Evolutionary conservation across 495 filamentous ascomycete genomes (phyloP), one percentile per base, ranked within the genome.

Genomic region (Aspergillus hancockii): DNA sequence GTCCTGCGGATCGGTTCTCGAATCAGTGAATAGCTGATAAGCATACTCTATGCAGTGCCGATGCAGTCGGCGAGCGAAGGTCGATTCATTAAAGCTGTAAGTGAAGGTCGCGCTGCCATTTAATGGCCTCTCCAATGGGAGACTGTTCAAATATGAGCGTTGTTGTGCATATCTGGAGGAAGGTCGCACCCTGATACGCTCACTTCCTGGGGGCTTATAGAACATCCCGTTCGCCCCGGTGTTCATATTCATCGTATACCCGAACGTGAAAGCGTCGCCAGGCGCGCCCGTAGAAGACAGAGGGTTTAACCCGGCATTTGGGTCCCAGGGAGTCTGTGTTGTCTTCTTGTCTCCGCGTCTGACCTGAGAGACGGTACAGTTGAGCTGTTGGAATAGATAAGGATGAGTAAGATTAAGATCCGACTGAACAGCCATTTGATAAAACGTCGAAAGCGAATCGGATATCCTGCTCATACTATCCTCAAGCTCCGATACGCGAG

Each of bases 401-500:
- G 71, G 72, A 56, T 63, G 65, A 9, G 63, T 59, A 46, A 58
- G 70, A 68, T 69, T 70, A 62, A 68, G 77, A 61, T 63, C 84
- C 54, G 63, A 86, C 43, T 59, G 76, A 73, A 73, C 73, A 65
- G 75, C 75, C 58, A 55, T 83, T 49, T 90, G 82, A 52, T 86
- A 82, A 28, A 92, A 85, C 32, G 80, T 75, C 43, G 84, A 71
- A 55, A 95, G 91, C 0, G 85, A 79, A 55, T 81, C 83, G 62
- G 86, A 87, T 76, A 96, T 88, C 57, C 88, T 83, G 57, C 85
- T 81, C 64, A 93, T 85, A 3, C 81, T 81, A 13, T 79, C 77
- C 57, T 89, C 84, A 9, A 95, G 81, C 19, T 82, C 79, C 25
- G 84, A 71, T n/a, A 93, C 89, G 45, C 85, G 81, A 19, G 81